These are phyloP conservation scores for Dendrobium huoshanense DNA, from an alignment of 106 monocot species.

Conservation along the genomic window DNA sequence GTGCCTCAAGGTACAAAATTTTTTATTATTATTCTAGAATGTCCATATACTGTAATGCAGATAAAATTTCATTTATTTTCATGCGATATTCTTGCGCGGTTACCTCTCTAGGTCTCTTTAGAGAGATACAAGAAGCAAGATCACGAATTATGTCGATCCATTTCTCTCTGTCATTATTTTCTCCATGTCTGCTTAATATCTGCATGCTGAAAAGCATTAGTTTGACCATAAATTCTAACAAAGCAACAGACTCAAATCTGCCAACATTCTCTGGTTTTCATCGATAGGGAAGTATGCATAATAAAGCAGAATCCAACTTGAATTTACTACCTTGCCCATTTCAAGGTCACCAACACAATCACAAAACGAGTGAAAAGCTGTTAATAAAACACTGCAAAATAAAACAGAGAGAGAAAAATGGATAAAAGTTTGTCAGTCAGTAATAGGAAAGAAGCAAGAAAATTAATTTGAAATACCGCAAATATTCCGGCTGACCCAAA, in stretches of 20 bases:
- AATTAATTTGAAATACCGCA: constrained; percentile 38
- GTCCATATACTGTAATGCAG: not conserved
- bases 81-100: not conserved
- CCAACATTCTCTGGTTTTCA: not conserved
- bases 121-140: constrained; percentile 67
- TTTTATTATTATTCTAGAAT: not conserved
- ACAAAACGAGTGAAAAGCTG: constrained; percentile 92
- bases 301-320: not conserved
- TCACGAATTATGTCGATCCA: constrained; percentile 80
- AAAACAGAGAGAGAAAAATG: constrained; percentile 6
- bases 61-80: not conserved
- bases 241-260: not conserved
- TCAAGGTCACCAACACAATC: constrained; percentile 98
- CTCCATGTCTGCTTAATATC: constrained; percentile 83
- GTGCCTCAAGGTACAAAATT: too few relatives aligned
- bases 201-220: constrained; percentile 13
- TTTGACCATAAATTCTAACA: not conserved
- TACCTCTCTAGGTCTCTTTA: constrained; percentile 99
- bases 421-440: not conserved
- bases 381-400: constrained; percentile 54
- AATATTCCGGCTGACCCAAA: constrained; percentile 45
- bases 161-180: constrained; percentile 60
- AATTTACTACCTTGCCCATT: constrained; percentile 75
- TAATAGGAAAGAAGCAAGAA: not conserved
- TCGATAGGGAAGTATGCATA: not conserved